Evolutionary conservation across 2,329 filamentous ascomycete genomes (phyloP).

Genomic region (Coniella vitis): DNA sequence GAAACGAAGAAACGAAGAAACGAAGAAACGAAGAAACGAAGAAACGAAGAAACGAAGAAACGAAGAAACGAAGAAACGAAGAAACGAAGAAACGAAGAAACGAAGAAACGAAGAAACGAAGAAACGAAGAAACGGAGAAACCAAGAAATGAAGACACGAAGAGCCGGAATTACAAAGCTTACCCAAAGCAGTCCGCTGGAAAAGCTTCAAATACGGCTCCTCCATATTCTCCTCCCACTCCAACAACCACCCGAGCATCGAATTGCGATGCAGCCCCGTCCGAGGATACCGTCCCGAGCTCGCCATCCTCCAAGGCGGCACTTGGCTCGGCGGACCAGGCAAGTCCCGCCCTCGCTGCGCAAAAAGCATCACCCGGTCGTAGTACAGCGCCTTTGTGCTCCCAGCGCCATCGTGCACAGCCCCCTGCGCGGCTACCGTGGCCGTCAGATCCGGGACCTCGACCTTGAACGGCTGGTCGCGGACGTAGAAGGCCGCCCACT

Average conservation of each 20-base stretch:
- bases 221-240: slow-evolving; percentile 34
- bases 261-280: slow-evolving; percentile 6
- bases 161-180: slow-evolving; percentile 19
- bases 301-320: too few relatives aligned
- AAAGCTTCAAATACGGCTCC: slow-evolving; percentile 48
- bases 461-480: slow-evolving; percentile 32
- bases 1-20: too few relatives aligned
- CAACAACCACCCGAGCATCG: slow-evolving; percentile 48
- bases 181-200: slow-evolving; percentile 52
- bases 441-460: slow-evolving; percentile 26
- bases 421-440: too few relatives aligned
- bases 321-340: slow-evolving; percentile 1
- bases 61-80: too few relatives aligned
- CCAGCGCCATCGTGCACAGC: too few relatives aligned
- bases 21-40: too few relatives aligned
- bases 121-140: too few relatives aligned
- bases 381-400: slow-evolving; percentile 25
- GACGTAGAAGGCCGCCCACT: slow-evolving; percentile 42
- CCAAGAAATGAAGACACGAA: too few relatives aligned
- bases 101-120: too few relatives aligned
- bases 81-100: too few relatives aligned
- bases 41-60: too few relatives aligned
- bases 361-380: slow-evolving; percentile 47
- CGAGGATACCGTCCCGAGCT: slow-evolving; percentile 17
- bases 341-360: slow-evolving; percentile 45